Percentiles rank a stretch among this genome's conserved stretches.
These are phyloP conservation scores for Ceriops tagal DNA, from an alignment of 345 rosid genomes.

Conservation along the genomic window DNA sequence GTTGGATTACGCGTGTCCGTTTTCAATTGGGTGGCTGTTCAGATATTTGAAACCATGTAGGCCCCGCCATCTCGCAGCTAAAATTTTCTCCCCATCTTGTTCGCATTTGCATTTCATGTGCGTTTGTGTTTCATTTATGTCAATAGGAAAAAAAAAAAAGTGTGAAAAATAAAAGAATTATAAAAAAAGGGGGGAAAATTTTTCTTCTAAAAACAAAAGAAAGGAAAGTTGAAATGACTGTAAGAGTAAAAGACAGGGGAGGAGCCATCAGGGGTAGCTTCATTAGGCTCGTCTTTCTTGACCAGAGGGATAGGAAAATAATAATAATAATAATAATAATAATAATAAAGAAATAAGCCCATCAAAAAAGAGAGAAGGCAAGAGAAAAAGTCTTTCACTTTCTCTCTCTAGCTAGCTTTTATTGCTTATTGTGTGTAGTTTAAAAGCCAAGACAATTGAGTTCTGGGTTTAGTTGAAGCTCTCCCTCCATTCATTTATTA, in stretches of 20 bases:
- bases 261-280: conserved; percentile 18
- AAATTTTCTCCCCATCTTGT: neutral
- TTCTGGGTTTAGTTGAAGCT: neutral
- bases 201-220: too few relatives aligned
- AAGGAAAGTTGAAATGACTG: neutral
- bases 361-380: conserved; percentile 10
- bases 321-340: too few relatives aligned
- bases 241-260: neutral
- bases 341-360: conserved; percentile 6
- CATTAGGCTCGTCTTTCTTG: conserved; percentile 27
- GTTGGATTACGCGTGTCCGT: conserved; percentile 25
- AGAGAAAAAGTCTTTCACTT: conserved; percentile 18
- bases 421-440: neutral
- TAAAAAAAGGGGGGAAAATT: neutral
- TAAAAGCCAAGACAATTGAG: neutral
- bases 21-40: neutral
- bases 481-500: neutral
- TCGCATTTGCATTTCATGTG: conserved; percentile 22
- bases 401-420: conserved; percentile 9
- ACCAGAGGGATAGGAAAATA: conserved; percentile 12
- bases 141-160: conserved; percentile 4
- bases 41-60: conserved; percentile 22
- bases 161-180: neutral
- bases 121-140: conserved; percentile 14
- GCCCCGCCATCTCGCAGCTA: conserved; percentile 7